Evolutionary conservation across 2,329 filamentous ascomycete species (phyloP), one percentile per base, ranked within the genome.

Genomic region (Fusarium sp.): DNA sequence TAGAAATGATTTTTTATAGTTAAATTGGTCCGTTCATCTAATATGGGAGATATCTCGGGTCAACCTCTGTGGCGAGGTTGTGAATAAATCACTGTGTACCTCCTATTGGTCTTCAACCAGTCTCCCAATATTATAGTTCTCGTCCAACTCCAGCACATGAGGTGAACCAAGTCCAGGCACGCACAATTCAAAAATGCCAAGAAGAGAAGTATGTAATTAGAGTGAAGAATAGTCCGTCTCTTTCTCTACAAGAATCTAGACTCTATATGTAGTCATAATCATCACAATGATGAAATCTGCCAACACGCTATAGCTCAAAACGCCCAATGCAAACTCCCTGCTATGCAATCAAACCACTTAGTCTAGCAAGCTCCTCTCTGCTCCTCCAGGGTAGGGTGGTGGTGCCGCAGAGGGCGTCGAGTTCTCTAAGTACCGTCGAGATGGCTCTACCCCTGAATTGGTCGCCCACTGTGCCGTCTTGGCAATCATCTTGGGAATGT

Each of bases 401-500:
- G 72, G 72, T 18, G 69, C 35, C 32, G 62, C 16, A 23, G 60
- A 39, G 27, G 73, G 67, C 23, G 65, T 60, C 34, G 58, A 20
- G 20, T 69, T 18, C 14, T 65, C 54, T 20, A 70, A 54, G 18
- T 67, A 54, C 39, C 50, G 41, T 11, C 66, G 69, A 50, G 71
- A 62, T 37, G 66, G 48, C 56, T 50, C 35, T 41, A 72, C 27
- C 9, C 41, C 68, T 57, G 52, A n/a, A 34, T 61, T 69, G 41
- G 59, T 67, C 37, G 78, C 71, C 84, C 84, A 86, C 60, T 80
- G 73, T 14, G 83, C 81, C 34, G 88, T 84, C 82, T 88, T 91
- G 37, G 83, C 79, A 78, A 93, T 88, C 87, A 95, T 92, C 80
- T 90, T 91, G 23, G 88, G 84, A 81, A 95, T 95, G 82, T 95